These are phyloP conservation scores for Penicillium longicatenatum DNA, from an alignment of 495 filamentous ascomycete species.

Conservation along the genomic window DNA sequence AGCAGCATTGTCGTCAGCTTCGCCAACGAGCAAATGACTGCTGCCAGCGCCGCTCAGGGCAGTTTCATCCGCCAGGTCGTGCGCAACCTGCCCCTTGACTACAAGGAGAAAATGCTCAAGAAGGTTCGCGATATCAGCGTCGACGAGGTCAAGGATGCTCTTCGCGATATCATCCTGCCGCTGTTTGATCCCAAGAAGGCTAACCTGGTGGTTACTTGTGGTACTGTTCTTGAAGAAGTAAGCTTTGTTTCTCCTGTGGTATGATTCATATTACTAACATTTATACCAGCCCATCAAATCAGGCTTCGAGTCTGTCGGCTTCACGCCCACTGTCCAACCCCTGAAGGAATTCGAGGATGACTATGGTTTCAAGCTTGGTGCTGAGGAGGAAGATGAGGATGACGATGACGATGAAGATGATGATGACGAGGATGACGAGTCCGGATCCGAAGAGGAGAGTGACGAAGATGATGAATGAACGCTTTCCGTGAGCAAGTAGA, in stretches of 20 bases:
- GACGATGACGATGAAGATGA: conserved; percentile 63
- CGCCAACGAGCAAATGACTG: conserved; percentile 84
- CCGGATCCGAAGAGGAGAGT: conserved; percentile 46
- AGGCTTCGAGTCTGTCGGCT: conserved; percentile 71
- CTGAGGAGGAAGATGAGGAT: conserved; percentile 64
- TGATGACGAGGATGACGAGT: conserved; percentile 46
- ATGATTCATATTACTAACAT: conserved; percentile 5
- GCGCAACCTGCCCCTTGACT: conserved; percentile 73
- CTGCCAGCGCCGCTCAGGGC: conserved; percentile 73
- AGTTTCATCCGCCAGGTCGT: conserved; percentile 84
- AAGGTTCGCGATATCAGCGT: conserved; percentile 72
- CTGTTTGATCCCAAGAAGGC: conserved; percentile 75
- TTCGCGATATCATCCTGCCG: conserved; percentile 74
- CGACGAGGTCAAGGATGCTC: conserved; percentile 74
- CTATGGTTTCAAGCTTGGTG: conserved; percentile 79
- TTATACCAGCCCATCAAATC: conserved; percentile 64
- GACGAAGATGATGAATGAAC: conserved; percentile 30
- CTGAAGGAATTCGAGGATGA: conserved; percentile 85
- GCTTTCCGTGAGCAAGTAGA: conserved; percentile 21
- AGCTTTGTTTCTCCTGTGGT: conserved; percentile 22
- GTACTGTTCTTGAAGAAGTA: conserved; percentile 81
- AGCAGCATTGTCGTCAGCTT: conserved; percentile 81
- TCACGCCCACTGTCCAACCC: conserved; percentile 72
- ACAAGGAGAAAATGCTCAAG: conserved; percentile 72
- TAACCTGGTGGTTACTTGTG: conserved; percentile 88